phyloP scores from a whole-genome alignment of 257 asterid species.

The Solanum gandarillasii region DNA sequence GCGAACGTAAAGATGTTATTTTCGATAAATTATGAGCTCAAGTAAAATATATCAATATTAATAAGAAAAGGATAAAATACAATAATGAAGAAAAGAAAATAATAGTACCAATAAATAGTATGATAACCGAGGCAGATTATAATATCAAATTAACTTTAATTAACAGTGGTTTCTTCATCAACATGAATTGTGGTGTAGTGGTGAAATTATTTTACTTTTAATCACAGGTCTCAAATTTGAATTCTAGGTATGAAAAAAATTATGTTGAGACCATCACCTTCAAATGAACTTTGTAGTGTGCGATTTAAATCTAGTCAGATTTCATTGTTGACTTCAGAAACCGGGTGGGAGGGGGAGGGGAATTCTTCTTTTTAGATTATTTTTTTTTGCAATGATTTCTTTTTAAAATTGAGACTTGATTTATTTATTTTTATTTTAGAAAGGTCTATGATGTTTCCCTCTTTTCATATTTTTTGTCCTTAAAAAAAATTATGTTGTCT shows the following conservation, averaged over 20 bases:
- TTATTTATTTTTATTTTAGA: not conserved
- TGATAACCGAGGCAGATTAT: not conserved
- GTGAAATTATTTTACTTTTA: not conserved
- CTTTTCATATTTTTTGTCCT: not conserved
- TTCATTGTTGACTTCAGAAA: too few relatives aligned
- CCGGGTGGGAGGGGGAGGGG: not conserved
- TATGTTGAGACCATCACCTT: accelerated
- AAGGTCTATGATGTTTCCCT: not conserved
- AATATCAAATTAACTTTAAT: not conserved
- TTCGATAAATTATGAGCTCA: not conserved
- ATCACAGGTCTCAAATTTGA: accelerated
- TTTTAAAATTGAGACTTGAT: not conserved
- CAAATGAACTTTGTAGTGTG: accelerated
- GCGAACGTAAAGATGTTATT: too few relatives aligned
- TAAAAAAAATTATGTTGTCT: not conserved
- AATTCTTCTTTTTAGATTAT: too few relatives aligned
- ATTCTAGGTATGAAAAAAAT: accelerated
- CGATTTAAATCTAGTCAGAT: too few relatives aligned
- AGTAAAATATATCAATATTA: too few relatives aligned
- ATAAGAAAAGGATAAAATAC: too few relatives aligned
- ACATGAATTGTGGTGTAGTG: accelerated
- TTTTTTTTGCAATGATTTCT: not conserved
- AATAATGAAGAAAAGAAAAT: not conserved
- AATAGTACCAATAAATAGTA: not conserved
- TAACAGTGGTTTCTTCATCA: not conserved